Percentiles rank a stretch among this genome's conserved stretches.
phyloP scores from a whole-genome alignment of 306 rosid species.

The Carpinus fangiana region DNA sequence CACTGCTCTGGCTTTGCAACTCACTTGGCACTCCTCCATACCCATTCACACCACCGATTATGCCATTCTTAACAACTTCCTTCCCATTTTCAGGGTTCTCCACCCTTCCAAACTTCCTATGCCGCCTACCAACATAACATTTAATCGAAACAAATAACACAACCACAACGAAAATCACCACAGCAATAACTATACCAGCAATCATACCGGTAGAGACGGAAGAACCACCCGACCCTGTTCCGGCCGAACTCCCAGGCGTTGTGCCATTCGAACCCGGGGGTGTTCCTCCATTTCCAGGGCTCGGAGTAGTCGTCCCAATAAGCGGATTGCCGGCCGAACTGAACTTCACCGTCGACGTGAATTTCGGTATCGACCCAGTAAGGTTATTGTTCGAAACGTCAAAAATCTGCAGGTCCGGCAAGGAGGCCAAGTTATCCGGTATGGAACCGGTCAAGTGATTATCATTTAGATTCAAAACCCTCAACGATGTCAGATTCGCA shows the following conservation, averaged over 20 bases:
- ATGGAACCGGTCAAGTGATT: constrained; percentile 61
- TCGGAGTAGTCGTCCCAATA: constrained; percentile 44
- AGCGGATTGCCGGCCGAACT: constrained; percentile 45
- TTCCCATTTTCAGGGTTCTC: constrained; percentile 52
- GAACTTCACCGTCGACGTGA: constrained; percentile 46
- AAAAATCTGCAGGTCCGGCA: constrained; percentile 50
- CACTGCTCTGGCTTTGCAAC: constrained; percentile 74
- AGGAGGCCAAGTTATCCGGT: constrained; percentile 41
- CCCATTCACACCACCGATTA: constrained; percentile 53
- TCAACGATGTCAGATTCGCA: constrained; percentile 54
- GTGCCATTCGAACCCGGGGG: constrained; percentile 32
- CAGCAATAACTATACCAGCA: constrained; percentile 63
- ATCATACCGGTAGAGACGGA: constrained; percentile 53
- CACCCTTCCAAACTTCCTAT: constrained; percentile 60
- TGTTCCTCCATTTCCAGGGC: constrained; percentile 44
- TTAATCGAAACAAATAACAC: constrained; percentile 59
- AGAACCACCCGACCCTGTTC: neutral
- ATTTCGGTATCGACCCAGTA: constrained; percentile 56
- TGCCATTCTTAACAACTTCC: constrained; percentile 51
- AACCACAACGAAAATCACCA: constrained; percentile 48
- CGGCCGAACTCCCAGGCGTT: constrained; percentile 34
- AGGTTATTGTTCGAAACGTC: constrained; percentile 69
- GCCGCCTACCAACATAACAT: constrained; percentile 51
- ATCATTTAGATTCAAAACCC: constrained; percentile 38
- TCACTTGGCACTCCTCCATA: constrained; percentile 65